Evolutionary conservation across 164 flowering plant species (phyloP), one percentile per base, ranked within the genome.

Genomic region (Magnolia kwangsiensis): DNA sequence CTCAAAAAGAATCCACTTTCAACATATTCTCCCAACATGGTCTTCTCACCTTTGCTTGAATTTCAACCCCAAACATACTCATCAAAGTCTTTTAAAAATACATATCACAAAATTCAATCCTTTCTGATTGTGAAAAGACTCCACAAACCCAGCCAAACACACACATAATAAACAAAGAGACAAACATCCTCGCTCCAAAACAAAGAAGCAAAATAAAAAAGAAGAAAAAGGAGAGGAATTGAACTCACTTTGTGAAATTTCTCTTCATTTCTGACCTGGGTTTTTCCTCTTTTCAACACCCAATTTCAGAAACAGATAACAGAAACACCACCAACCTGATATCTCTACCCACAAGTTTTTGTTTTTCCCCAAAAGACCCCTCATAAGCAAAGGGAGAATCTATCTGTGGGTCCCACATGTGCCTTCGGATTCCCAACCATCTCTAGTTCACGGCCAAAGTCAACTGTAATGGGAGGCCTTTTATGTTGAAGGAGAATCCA

Each of bases 351-450:
- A 37, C 0, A 31, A 19, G 20, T 6, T 68, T 50, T 31, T n/a
- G n/a, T 68, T 50, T 31, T 18, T 19, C 1, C 50, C 19, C 49
- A 68, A 29, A 27, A 64, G 5, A 16, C 20, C 16, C 19, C 13
- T 16, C 18, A 55, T 16, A 55, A 55, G 18, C 61, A 55, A 68
- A 8, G 19, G 10, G 23, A 49, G 72, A 70, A 70, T 70, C 59
- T 19, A 49, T 68, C 71, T 67, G 50, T 29, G n/a, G 71, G 50
- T 16, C 71, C 10, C 71, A 27, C 45, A 37, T 37, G 16, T 16
- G 27, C 72, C 45, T 49, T 70, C 58, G 51, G 72, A 70, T 70
- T 49, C 58, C 27, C 59, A 70, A 50, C 55, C 58, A 50, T 50
- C 6, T 11, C 58, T n/a, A 8, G 6, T 37, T 14, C 29, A n/a